Evolutionary conservation across 2,329 filamentous ascomycete genomes (phyloP).

Genomic region (Cytospora piceicola): DNA sequence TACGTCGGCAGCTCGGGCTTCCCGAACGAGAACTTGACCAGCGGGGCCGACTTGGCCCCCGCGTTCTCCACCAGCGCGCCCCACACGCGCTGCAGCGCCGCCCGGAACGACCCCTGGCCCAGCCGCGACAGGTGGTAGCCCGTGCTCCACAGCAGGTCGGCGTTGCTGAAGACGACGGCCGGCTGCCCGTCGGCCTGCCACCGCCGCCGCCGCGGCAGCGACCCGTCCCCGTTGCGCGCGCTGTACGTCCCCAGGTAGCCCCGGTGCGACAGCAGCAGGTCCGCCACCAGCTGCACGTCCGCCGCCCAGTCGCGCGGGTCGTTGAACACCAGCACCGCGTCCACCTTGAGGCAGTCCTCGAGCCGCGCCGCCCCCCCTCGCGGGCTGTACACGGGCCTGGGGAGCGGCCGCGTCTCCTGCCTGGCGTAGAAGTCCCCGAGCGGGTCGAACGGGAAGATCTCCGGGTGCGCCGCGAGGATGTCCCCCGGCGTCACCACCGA

Average conservation of each 20-base stretch:
- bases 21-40: constrained; percentile 57
- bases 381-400: constrained; percentile 41
- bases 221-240: constrained; percentile 65
- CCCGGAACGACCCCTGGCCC: constrained; percentile 89
- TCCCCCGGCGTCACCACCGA: constrained; percentile 86
- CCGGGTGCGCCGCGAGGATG: constrained; percentile 73
- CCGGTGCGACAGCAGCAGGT: constrained; percentile 77
- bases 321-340: constrained; percentile 92
- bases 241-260: constrained; percentile 84
- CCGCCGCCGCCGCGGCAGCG: constrained; percentile 68
- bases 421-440: constrained; percentile 66
- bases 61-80: constrained; percentile 53
- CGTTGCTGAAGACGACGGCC: constrained; percentile 83
- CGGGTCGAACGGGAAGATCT: constrained; percentile 82
- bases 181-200: constrained; percentile 85
- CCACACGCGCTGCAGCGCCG: constrained; percentile 62
- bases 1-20: constrained; percentile 83
- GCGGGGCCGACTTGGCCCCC: constrained; percentile 56
- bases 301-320: constrained; percentile 96
- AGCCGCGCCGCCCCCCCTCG: too few relatives aligned
- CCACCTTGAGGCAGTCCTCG: constrained; percentile 68
- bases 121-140: constrained; percentile 83
- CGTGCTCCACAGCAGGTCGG: constrained; percentile 88
- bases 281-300: constrained; percentile 81
- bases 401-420: constrained; percentile 60